Percentiles rank a stretch among this genome's conserved stretches.
These are phyloP conservation scores for Kernera saxatilis DNA, from an alignment of 345 rosid genomes.

Conservation along the genomic window DNA sequence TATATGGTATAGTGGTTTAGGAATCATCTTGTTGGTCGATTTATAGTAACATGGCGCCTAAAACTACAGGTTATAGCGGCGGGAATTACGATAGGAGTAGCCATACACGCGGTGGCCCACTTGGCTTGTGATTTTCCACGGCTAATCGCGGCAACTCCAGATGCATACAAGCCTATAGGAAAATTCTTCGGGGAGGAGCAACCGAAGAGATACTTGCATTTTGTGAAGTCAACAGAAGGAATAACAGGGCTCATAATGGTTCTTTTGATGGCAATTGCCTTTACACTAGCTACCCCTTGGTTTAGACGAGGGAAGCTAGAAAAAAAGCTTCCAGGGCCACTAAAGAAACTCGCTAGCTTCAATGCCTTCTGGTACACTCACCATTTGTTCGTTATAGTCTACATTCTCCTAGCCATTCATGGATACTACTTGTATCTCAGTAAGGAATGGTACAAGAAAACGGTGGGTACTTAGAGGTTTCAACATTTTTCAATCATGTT, in stretches of 20 bases:
- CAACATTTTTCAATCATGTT: neutral
- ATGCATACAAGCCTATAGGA: conserved; percentile 41
- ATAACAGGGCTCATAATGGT: conserved; percentile 62
- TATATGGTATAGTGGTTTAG: neutral
- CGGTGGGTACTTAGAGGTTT: conserved; percentile 34
- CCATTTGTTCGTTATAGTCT: conserved; percentile 63
- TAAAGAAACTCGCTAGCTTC: conserved; percentile 62
- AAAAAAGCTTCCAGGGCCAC: conserved; percentile 35
- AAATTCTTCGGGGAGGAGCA: conserved; percentile 51
- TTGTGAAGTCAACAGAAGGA: conserved; percentile 53
- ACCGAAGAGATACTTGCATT: conserved; percentile 50
- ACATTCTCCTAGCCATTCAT: conserved; percentile 50
- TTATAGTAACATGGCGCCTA: neutral
- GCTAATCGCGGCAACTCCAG: conserved; percentile 44
- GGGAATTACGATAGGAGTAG: conserved; percentile 54
- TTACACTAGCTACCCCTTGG: conserved; percentile 62
- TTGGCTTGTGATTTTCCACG: conserved; percentile 65
- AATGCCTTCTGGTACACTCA: conserved; percentile 84
- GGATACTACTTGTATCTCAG: conserved; percentile 52
- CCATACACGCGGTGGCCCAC: conserved; percentile 49
- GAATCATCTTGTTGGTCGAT: neutral
- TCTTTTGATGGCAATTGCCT: conserved; percentile 61
- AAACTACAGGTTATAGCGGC: conserved; percentile 50
- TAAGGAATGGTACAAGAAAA: conserved; percentile 58
- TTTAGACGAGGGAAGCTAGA: conserved; percentile 49